A percentile compares a stretch with the other conserved stretches of the same genome.
phyloP scores from a whole-genome alignment of 352 stramenopile species.

The Pythium pectinolyticum region DNA sequence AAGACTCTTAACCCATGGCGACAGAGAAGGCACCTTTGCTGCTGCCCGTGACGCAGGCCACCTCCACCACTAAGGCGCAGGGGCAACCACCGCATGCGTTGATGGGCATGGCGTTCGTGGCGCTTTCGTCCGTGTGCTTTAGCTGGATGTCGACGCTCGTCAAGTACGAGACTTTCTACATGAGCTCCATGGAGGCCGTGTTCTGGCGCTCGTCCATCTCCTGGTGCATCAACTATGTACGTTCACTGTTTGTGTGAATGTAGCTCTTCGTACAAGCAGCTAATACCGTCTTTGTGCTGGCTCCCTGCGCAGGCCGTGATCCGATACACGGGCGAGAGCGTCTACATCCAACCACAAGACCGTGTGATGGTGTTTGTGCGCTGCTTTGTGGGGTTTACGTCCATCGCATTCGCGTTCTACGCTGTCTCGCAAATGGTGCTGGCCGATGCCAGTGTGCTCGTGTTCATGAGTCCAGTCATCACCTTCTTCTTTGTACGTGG shows the following conservation, averaged over 20 bases:
- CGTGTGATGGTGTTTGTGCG: constrained; percentile 16
- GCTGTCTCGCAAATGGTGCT: constrained; percentile 35
- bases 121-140: constrained; percentile 31
- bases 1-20: not conserved
- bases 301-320: constrained; percentile 12
- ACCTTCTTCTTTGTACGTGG: constrained; percentile 31
- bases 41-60: not conserved
- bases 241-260: not conserved
- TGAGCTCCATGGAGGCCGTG: constrained; percentile 34
- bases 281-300: not conserved
- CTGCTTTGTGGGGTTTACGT: constrained; percentile 28
- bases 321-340: constrained; percentile 6
- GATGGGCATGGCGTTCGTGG: constrained; percentile 23
- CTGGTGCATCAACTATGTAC: constrained; percentile 25
- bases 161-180: constrained; percentile 29
- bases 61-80: not conserved
- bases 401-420: constrained; percentile 32
- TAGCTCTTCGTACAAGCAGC: not conserved
- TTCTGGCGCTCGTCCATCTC: constrained; percentile 33
- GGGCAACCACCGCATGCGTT: constrained; percentile 17
- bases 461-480: constrained; percentile 36
- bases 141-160: constrained; percentile 32
- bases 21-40: constrained; percentile 3
- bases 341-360: constrained; percentile 19
- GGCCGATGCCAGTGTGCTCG: constrained; percentile 31